These are phyloP conservation scores for Solanum corneliomulleri DNA, from an alignment of 257 asterid species.

Conservation along the genomic window DNA sequence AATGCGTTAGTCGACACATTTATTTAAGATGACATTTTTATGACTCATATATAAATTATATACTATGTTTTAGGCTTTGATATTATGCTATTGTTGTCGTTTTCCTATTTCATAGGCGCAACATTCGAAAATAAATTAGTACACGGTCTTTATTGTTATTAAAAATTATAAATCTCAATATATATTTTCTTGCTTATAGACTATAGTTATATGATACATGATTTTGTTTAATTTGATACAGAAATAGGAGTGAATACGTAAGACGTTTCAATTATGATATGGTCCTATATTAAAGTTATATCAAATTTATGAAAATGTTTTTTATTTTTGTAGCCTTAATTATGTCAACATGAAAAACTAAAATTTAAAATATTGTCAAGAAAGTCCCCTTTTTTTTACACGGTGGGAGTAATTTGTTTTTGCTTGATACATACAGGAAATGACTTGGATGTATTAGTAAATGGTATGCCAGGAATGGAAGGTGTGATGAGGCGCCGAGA, in stretches of 20 bases:
- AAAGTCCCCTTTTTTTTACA: too few species aligned
- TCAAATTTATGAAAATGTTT: too few species aligned
- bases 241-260: fast-evolving
- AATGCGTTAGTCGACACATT: not conserved
- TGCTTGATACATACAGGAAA: not conserved
- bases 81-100: not conserved
- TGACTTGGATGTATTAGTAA: constrained; percentile 4
- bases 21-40: not conserved
- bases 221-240: too few species aligned
- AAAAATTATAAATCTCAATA: too few species aligned
- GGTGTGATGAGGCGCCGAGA: constrained; percentile 5
- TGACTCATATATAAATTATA: not conserved
- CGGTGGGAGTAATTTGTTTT: not conserved
- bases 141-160: too few species aligned
- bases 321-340: too few species aligned
- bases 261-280: too few species aligned
- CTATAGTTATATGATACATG: not conserved
- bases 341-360: too few species aligned
- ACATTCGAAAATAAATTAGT: too few species aligned
- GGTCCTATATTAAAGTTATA: not conserved
- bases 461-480: constrained; percentile 8
- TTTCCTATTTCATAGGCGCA: not conserved
- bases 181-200: not conserved
- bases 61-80: not conserved
- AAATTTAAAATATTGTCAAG: too few species aligned